Percentiles rank a stretch among this genome's conserved stretches.
phyloP scores from a whole-genome alignment of 208 protist species.

The Porcisia deanei region DNA sequence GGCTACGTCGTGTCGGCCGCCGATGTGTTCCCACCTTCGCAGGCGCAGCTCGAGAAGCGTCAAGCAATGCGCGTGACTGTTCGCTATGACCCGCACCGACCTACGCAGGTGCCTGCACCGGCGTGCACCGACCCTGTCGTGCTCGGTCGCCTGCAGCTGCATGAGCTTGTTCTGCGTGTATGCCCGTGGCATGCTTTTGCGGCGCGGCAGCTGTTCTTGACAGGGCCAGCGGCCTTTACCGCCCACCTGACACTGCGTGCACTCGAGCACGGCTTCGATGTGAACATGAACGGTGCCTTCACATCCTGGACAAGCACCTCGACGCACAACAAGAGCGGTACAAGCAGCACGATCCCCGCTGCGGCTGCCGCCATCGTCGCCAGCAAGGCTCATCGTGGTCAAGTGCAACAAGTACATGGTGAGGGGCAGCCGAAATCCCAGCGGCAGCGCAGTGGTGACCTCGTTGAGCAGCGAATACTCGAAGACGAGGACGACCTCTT shows the following conservation, averaged over 20 bases:
- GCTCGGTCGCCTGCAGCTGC: slow-evolving; percentile 41
- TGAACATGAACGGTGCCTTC: slow-evolving; percentile 63
- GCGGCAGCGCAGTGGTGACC: background rate
- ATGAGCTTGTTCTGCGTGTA: slow-evolving; percentile 38
- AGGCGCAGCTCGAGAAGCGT: background rate
- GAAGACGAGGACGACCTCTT: slow-evolving; percentile 59
- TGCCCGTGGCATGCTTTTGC: slow-evolving; percentile 37
- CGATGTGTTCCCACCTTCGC: slow-evolving; percentile 5
- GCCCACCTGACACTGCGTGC: slow-evolving; percentile 55
- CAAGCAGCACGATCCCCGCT: background rate
- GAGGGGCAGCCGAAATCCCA: background rate
- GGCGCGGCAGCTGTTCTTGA: slow-evolving; percentile 56
- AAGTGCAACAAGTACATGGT: background rate
- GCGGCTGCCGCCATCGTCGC: background rate
- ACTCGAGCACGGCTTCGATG: slow-evolving; percentile 42
- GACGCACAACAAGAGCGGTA: background rate
- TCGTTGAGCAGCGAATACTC: slow-evolving; percentile 25
- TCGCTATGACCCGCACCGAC: slow-evolving; percentile 35
- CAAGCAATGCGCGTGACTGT: slow-evolving; percentile 19
- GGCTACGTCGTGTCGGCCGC: slow-evolving; percentile 43
- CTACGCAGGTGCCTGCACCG: slow-evolving; percentile 22
- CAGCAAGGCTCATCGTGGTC: background rate
- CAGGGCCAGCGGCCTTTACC: slow-evolving; percentile 60
- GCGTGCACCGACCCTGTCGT: slow-evolving; percentile 11
- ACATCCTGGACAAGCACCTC: background rate